Conservation (phyloP, 306 rosid species). For the Pyrus betulifolia region DNA sequence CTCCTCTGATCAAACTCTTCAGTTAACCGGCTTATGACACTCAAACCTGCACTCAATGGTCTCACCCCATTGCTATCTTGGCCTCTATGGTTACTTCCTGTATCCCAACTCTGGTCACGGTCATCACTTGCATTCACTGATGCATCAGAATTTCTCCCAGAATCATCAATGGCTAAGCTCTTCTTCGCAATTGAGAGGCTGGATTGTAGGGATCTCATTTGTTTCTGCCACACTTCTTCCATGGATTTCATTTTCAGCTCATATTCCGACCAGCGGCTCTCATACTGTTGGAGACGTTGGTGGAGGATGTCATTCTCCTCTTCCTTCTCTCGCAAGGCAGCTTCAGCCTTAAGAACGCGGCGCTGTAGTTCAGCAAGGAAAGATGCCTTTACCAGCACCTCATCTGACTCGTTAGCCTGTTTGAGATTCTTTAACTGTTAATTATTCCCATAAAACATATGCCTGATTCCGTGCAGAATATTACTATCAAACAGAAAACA, state of each 20-base stretch:
- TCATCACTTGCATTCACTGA: slow-evolving; percentile 88
- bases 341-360: slow-evolving; percentile 93
- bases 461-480: neutral
- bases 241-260: slow-evolving; percentile 95
- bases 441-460: neutral
- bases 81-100: slow-evolving; percentile 49
- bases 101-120: slow-evolving; percentile 70
- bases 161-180: slow-evolving; percentile 89
- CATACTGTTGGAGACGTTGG: slow-evolving; percentile 91
- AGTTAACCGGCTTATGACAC: slow-evolving; percentile 87
- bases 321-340: slow-evolving; percentile 85
- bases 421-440: slow-evolving; percentile 7
- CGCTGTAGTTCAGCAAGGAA: slow-evolving; percentile 88
- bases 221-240: slow-evolving; percentile 99
- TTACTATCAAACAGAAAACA: neutral
- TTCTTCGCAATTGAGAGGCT: slow-evolving; percentile 99
- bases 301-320: slow-evolving; percentile 97
- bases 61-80: slow-evolving; percentile 80
- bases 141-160: slow-evolving; percentile 83
- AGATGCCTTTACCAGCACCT: slow-evolving; percentile 91
- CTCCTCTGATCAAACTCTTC: slow-evolving; percentile 98
- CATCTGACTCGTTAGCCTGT: slow-evolving; percentile 72
- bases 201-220: slow-evolving; percentile 96
- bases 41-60: slow-evolving; percentile 94
- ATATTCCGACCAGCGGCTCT: slow-evolving; percentile 94